These are phyloP conservation scores for Phytophthora cactorum DNA, from an alignment of 352 stramenopile species.

Conservation along the genomic window DNA sequence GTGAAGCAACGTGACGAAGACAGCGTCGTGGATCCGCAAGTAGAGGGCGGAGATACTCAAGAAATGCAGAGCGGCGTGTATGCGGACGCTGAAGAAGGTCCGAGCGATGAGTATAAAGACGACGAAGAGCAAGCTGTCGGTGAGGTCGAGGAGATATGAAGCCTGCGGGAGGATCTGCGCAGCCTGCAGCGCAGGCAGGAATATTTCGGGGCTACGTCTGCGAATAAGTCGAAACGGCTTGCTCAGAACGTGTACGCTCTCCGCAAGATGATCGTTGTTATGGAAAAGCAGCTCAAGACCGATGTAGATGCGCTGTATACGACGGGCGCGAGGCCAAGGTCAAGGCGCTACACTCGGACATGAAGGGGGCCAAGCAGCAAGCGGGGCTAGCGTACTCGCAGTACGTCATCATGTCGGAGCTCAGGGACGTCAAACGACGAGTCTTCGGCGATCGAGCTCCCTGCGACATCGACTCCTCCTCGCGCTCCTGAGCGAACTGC, in stretches of 20 bases:
- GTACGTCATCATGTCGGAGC: too few species aligned
- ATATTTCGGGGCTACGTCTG: neutral
- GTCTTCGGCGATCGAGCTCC: too few species aligned
- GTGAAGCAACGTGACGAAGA: neutral
- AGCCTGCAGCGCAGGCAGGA: neutral
- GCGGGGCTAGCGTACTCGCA: too few species aligned
- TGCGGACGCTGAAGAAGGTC: too few species aligned
- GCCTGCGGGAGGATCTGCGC: neutral
- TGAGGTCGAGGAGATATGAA: neutral
- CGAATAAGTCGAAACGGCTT: neutral
- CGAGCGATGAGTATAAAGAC: neutral
- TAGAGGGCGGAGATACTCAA: neutral
- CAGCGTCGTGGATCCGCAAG: neutral
- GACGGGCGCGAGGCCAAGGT: neutral
- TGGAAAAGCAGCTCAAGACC: neutral
- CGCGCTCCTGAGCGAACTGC: too few species aligned
- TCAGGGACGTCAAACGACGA: too few species aligned
- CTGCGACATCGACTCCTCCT: too few species aligned
- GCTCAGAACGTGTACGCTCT: neutral
- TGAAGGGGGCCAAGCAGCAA: neutral
- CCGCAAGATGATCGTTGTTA: neutral
- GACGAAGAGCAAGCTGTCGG: neutral
- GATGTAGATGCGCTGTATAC: neutral
- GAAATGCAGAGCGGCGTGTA: too few species aligned
- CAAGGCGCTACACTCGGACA: neutral